Evolutionary conservation across 148 eudicot species (phyloP).

Genomic region (Selenicereus undatus): DNA sequence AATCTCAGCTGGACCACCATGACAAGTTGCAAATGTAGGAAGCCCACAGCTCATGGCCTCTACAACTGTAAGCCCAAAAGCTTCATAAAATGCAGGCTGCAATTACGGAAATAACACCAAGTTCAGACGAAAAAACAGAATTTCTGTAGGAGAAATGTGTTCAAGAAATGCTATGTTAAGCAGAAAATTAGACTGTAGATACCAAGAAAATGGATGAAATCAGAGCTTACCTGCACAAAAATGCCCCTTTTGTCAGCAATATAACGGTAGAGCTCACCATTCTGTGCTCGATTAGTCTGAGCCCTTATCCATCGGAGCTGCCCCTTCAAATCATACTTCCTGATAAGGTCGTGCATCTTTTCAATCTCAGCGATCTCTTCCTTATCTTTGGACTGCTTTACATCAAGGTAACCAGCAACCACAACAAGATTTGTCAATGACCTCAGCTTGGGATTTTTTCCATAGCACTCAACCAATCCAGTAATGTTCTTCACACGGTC

Average conservation of each 20-base stretch:
- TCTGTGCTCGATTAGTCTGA: slow-evolving; percentile 81
- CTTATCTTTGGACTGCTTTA: slow-evolving; percentile 76
- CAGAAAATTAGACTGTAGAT: not conserved
- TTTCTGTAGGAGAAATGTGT: not conserved
- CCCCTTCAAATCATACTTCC: slow-evolving; percentile 65
- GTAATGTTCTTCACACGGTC: slow-evolving; percentile 91
- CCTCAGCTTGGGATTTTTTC: slow-evolving; percentile 62
- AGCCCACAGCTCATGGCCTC: slow-evolving; percentile 98
- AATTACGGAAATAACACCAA: not conserved
- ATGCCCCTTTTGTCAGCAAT: slow-evolving; percentile 84
- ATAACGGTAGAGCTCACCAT: slow-evolving; percentile 95
- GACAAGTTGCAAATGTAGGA: slow-evolving; percentile 95
- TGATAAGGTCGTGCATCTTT: slow-evolving; percentile 82
- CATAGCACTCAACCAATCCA: slow-evolving; percentile 89
- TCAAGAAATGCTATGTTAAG: not conserved
- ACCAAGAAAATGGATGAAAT: not conserved
- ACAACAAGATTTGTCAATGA: slow-evolving; percentile 71
- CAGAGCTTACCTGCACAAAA: slow-evolving; percentile 74
- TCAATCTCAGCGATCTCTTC: slow-evolving; percentile 91
- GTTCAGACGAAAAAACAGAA: not conserved
- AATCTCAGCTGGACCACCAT: slow-evolving; percentile 94
- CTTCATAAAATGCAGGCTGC: slow-evolving; percentile 98
- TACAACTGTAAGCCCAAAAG: slow-evolving; percentile 96
- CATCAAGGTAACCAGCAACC: slow-evolving; percentile 87
- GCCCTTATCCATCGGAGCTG: slow-evolving; percentile 79